phyloP scores from a whole-genome alignment of 202 grass and related monocot species.

The Carex sylvatica region DNA sequence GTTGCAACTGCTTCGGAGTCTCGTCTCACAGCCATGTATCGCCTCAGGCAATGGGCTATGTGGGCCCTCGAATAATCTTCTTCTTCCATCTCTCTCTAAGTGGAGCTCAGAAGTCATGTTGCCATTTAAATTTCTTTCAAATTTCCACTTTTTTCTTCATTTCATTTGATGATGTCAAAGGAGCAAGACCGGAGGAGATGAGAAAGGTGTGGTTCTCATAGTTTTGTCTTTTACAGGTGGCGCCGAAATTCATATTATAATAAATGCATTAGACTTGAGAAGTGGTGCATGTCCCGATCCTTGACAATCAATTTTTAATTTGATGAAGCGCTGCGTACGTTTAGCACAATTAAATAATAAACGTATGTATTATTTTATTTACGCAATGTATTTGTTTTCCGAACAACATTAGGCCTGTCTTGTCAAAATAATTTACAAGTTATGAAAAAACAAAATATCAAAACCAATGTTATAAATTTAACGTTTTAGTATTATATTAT shows the following conservation, averaged over 20 bases:
- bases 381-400: no score
- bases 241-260: neutral
- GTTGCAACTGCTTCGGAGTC: conserved; percentile 1
- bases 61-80: conserved; percentile 34
- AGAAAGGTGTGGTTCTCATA: conserved; percentile 4
- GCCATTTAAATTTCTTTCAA: neutral
- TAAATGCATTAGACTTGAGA: neutral
- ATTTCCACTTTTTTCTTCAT: neutral
- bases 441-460: neutral
- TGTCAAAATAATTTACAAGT: neutral
- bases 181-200: neutral
- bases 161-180: neutral
- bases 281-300: no score
- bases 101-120: neutral
- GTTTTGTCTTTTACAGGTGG: conserved; percentile 16
- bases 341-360: neutral
- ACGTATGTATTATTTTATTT: no score
- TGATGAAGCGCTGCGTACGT: neutral
- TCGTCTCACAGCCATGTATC: conserved; percentile 19
- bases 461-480: neutral
- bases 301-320: no score
- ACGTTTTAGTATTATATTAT: neutral
- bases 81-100: neutral
- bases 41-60: conserved; percentile 56
- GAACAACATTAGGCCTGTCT: no score